Evolutionary conservation across 495 filamentous ascomycete genomes (phyloP), one percentile per base, ranked within the genome.

Genomic region (Tuber umbilicatum): DNA sequence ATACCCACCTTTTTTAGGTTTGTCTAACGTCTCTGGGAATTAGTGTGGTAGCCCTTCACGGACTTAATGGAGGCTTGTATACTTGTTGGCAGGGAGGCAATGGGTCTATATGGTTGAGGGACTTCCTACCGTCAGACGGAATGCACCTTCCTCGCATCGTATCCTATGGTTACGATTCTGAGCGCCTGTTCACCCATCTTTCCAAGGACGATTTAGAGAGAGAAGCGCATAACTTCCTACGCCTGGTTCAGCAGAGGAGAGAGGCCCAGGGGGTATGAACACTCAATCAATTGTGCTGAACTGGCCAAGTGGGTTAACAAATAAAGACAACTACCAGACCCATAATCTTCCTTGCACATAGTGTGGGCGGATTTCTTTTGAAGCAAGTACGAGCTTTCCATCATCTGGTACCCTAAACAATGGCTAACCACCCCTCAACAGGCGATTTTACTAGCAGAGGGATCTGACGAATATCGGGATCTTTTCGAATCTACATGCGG

Each of bases 111-210:
- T 55, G 47, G 47, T 55, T 55, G 47, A 55, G n/a, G 23, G 47
- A 55, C 27, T 27, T 55, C 23, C 47, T 55, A n/a, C 47, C 47
- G 14, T n/a, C 21, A 3, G 47, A 55, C 7, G 47, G 47, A 27
- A 55, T 55, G 47, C 47, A 55, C 10, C 47, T 55, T 55, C 47
- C 47, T 55, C 47, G 23, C 47, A 55, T 55, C 6, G 7, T 55
- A 55, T 55, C 47, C 47, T 55, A 55, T 55, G 47, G 47, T 6
- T 55, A 55, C 47, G 47, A 55, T 55, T 55, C 47, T 55, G 47
- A 55, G n/a, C 10, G 10, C 10, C n/a, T 55, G 10, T 55, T 55
- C 47, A 55, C 47, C 47, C 21, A 55, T 9, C 47, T 55, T 27
- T 55, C 47, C 47, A 55, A 27, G 10, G 23, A n/a, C 23, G 14